Evolutionary conservation across 371 early-diverging fungal genomes (phyloP), one percentile per base, ranked within the genome.

Genomic region (Phascolomyces articulosus): DNA sequence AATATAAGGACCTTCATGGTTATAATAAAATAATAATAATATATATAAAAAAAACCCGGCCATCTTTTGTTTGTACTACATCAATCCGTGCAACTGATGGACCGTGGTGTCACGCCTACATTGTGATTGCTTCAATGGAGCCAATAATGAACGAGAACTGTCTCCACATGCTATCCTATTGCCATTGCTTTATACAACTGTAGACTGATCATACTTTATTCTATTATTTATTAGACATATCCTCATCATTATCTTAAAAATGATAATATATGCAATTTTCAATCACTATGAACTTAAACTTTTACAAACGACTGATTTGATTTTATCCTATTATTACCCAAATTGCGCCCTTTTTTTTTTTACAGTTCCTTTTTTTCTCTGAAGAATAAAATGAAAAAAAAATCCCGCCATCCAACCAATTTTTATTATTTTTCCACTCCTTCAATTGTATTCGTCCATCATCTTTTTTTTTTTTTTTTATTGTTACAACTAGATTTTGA

Each of bases 81-180:
- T 24, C 24, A 51, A 15, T 51, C 51, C 51, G 51, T 24, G 15
- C 51, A 24, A 51, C 21, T 51, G 51, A 51, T 51, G 51, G 51
- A 24, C 47, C 51, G 51, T 51, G 51, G 51, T 51, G 51, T 51
- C 51, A 51, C 51, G 51, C 51, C 51, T 51, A n/a, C 23, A n/a
- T 3, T 1, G 23, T 28, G 23, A 51, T 51, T 20, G 51, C n/a
- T 20, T n/a, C 51, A 6, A 23, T 23, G 24, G 51, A 51, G 51
- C 51, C 51, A 51, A 51, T 51, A 20, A n/a, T 23, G 7, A 23
- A 20, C 21, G 23, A 23, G 23, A 15, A 23, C n/a, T 51, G 51
- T 51, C n/a, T 15, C 23, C 51, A 51, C 51, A 51, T 51, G 51
- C 51, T 15, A 10, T 51, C 51, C 23, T 51, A n/a, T 24, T 34